Evolutionary conservation across 352 stramenopile species (phyloP).

Genomic region (Phytophthora europaea): DNA sequence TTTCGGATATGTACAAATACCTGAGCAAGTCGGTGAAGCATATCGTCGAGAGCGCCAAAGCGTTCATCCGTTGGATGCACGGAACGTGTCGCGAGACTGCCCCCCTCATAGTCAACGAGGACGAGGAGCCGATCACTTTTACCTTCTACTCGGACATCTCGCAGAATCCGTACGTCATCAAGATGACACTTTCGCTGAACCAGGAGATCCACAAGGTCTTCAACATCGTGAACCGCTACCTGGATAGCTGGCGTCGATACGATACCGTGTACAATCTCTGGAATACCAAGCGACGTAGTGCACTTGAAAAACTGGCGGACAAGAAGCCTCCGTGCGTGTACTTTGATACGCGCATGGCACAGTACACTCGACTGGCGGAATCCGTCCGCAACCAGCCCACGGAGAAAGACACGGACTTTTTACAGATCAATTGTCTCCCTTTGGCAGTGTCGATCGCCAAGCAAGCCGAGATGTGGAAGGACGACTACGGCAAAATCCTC

Average conservation of each 20-base stretch:
- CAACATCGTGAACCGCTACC: slow-evolving; percentile 95
- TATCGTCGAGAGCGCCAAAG: slow-evolving; percentile 95
- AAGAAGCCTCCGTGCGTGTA: slow-evolving; percentile 95
- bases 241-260: slow-evolving; percentile 95
- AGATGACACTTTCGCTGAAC: slow-evolving; percentile 95
- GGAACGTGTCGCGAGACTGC: slow-evolving; percentile 94
- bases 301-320: slow-evolving; percentile 93
- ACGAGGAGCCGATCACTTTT: slow-evolving; percentile 95
- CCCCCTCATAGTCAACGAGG: slow-evolving; percentile 90
- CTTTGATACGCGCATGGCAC: slow-evolving; percentile 94
- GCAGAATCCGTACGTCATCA: slow-evolving; percentile 96
- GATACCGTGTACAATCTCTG: slow-evolving; percentile 96
- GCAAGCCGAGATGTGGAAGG: slow-evolving; percentile 95
- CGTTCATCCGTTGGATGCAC: slow-evolving; percentile 96
- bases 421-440: slow-evolving; percentile 94
- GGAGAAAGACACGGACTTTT: slow-evolving; percentile 95
- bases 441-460: slow-evolving; percentile 92
- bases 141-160: slow-evolving; percentile 97
- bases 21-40: slow-evolving; percentile 95
- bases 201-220: slow-evolving; percentile 96
- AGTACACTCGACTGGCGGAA: slow-evolving; percentile 92
- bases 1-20: slow-evolving; percentile 97
- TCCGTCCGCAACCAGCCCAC: slow-evolving; percentile 90
- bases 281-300: slow-evolving; percentile 92
- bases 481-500: slow-evolving; percentile 95